phyloP scores from a whole-genome alignment of 345 rosid genomes.

The Eucalyptus pauciflora region DNA sequence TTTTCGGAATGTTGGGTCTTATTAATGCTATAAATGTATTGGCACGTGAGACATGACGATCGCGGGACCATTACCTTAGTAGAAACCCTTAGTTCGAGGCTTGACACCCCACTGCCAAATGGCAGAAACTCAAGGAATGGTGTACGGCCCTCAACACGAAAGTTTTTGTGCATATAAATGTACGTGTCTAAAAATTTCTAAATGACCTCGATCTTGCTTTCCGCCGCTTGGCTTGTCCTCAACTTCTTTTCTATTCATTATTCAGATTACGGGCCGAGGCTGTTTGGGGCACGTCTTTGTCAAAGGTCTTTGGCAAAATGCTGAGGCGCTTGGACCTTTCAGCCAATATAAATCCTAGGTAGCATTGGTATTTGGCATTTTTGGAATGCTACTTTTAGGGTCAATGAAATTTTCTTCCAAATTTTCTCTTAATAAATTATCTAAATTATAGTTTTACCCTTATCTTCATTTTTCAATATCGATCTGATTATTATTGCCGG shows the following conservation, averaged over 20 bases:
- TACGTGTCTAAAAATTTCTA: neutral
- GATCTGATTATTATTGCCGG: fast-evolving
- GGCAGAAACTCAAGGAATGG: neutral
- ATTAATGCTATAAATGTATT: neutral
- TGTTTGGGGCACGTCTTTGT: neutral
- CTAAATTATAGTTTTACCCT: neutral
- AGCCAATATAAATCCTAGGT: neutral
- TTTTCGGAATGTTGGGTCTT: neutral
- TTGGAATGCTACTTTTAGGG: neutral
- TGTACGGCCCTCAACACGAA: neutral
- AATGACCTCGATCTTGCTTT: neutral
- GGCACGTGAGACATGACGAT: neutral
- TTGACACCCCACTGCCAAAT: neutral
- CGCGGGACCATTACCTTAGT: neutral
- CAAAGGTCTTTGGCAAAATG: neutral
- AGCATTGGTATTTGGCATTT: neutral
- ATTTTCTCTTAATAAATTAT: neutral
- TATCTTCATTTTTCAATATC: neutral
- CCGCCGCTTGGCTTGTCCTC: neutral
- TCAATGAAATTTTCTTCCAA: neutral
- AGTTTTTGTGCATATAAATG: too few relatives aligned
- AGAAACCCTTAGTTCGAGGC: neutral
- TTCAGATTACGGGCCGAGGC: neutral
- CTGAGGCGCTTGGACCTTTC: fast-evolving
- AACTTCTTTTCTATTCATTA: neutral